Evolutionary conservation across 2,329 filamentous ascomycete species (phyloP), one percentile per base, ranked within the genome.

Genomic region (Colletotrichum sp.): DNA sequence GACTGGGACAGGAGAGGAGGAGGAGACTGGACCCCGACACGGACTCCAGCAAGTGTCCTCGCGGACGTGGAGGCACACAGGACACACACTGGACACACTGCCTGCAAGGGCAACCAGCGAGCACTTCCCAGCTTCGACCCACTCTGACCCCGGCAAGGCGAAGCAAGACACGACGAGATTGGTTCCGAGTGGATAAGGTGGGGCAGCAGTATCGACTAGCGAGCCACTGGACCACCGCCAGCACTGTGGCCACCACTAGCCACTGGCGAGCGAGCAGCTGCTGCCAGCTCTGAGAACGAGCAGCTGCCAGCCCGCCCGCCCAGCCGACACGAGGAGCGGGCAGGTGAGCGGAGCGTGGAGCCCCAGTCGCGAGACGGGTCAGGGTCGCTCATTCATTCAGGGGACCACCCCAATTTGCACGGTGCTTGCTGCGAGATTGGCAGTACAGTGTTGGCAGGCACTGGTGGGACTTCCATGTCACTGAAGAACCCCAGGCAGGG

Each of bases 361-460:
- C 59, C 48, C 5, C 56, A 59, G 30, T 59, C 21, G 43, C 43
- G 43, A 21, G 43, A 52, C 58, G 43, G 26, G 72, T 66, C 52
- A 56, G 69, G 62, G 71, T 74, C 71, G 69, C 52, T 59, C 21
- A 52, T 52, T 21, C n/a, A 59, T 52, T 74, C 73, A 74, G 62
- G 72, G 73, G 69, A 74, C 73, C 62, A 67, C 62, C 67, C 55
- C 55, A 67, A 74, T 72, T 74, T 56, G n/a, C 32, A 69, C 65
- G 65, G 65, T 26, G 69, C 61, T 65, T 32, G 48, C 28, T 14
- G 21, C 52, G 52, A 24, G 52, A 55, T 30, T 30, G 56, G 26
- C 6, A 18, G 30, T 67, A 67, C 69, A 74, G 69, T 74, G 66
- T 24, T 28, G 30, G 24, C 62, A 56, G 59, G 55, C 72, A 74